These are phyloP conservation scores for Populus euphratica DNA, from an alignment of 345 rosid species.

Conservation along the genomic window DNA sequence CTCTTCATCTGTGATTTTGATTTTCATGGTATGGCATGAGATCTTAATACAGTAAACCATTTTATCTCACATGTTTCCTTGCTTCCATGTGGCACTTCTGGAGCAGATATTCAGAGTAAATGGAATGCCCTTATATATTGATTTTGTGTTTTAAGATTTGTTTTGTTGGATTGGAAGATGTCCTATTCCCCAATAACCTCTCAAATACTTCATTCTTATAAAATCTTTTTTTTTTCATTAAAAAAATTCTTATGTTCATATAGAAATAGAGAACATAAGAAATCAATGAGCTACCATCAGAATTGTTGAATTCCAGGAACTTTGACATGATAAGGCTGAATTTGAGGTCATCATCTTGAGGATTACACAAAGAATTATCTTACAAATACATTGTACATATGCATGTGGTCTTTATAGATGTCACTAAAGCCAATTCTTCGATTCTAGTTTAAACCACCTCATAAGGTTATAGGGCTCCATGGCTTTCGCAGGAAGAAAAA, in stretches of 20 bases:
- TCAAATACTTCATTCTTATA: too few relatives aligned
- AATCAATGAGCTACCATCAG: neutral
- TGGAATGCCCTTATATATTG: too few relatives aligned
- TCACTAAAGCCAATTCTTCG: neutral
- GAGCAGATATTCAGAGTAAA: too few relatives aligned
- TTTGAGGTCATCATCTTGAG: neutral
- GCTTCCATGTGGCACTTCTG: too few relatives aligned
- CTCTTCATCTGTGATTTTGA: neutral
- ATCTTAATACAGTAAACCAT: neutral
- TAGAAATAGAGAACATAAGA: too few relatives aligned
- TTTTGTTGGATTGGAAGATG: too few relatives aligned
- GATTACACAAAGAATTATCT: neutral
- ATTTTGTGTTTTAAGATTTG: too few relatives aligned
- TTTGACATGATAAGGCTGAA: neutral
- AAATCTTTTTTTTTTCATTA: too few relatives aligned
- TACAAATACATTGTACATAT: neutral
- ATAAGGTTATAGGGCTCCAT: conserved; percentile 10
- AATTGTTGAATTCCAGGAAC: conserved; percentile 1
- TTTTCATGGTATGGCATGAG: neutral
- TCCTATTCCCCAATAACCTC: too few relatives aligned
- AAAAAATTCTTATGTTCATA: neutral
- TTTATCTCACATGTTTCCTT: neutral
- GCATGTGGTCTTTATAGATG: neutral
- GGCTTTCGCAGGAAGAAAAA: conserved; percentile 48
- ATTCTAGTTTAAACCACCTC: conserved; percentile 6